Base-by-base conservation (phyloP, 441 rosid genomes). In the Euphorbia corollata region DNA sequence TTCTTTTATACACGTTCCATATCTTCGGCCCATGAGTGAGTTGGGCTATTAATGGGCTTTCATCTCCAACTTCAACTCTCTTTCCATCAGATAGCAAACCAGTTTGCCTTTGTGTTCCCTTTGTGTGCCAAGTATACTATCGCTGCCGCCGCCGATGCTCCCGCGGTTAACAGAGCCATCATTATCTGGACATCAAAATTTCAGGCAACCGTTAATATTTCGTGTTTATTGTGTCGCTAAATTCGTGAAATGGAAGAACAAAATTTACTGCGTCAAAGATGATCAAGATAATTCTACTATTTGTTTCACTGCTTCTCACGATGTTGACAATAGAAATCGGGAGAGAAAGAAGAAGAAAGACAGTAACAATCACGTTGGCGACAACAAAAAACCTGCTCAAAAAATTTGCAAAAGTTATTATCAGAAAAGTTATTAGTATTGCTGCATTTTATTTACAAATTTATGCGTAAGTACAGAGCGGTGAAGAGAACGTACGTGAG, bases 121-220 rank as follows among this genome's bases (percentile, higher is more conserved):
- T 48, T 57, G 68, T 82, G 85, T 32, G 85, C 83, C 64, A 82
- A 65, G 75, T 82, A 79, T 15, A 77, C 77, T 1, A 77, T 75
- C 3, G 83, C 85, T 6, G 81, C 72, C 10, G 81, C 77, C 19
- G 85, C 83, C 5, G 81, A 67, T 41, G 80, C 78, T 43, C 74
- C 85, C 0, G 81, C 81, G 0, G 81, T 75, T 55, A 79, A 39
- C 11, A 79, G 73, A 22, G 69, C 78, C 78, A 82, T 60, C 73
- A 73, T 71, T n/a, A 24, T 74, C 85, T 82, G 32, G 32, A 27
- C 32, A 27, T 27, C 32, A 43, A 36, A 23, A 41, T 4, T 38
- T 36, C 22, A 36, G 19, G 6, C 22, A 0, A 1, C 15, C 4
- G 13, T 13, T 47, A 47, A 47, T 11, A 1, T 12, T 12, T 47